Evolutionary conservation across 257 asterid genomes (phyloP), one percentile per base, ranked within the genome.

Genomic region (Solanum bulbocastanum): DNA sequence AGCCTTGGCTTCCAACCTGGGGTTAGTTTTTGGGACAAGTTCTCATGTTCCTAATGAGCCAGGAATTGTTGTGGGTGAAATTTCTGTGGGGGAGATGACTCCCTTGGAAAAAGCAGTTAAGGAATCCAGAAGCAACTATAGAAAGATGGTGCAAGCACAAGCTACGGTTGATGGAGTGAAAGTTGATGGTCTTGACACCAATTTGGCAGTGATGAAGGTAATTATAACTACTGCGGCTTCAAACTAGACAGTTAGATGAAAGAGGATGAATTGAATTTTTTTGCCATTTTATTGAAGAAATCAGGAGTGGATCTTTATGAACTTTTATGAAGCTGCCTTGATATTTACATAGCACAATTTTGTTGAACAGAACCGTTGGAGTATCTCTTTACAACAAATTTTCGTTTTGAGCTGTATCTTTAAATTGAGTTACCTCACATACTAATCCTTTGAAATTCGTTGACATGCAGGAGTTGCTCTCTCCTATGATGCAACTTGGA

Each of bases 201-300:
- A 97, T 88, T 87, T 97, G 92, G 98, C 98, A 78, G 98, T 97
- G 86, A 97, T 94, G 98, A 93, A 94, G 98, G 99, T 96, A 93
- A 69, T 86, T 8, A 65, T 88, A 33, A 30, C 83, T 86, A 86
- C 15, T 40, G 65, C 46, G 16, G 40, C 87, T 86, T 30, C 42
- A 5, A 78, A 30, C 33, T 30, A 81, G 56, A 9, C 11, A 81
- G 20, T 16, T 10, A 30, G 40, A 42, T 46, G 40, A 15, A 46
- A 81, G 66, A 44, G 40, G 66, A 25, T 44, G 44, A 4, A 44
- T 3, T 79, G 85, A 15, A 16, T 18, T n/a, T 2, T 36, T 84
- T 84, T 36, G 10, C 27, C 87, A 40, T 25, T 69, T 69, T 40
- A 16, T 32, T 86, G 88, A 71, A 23, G 42, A 18, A 30, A 46